phyloP scores from a whole-genome alignment of 2,329 filamentous ascomycete species.

The Neofusicoccum ribis region DNA sequence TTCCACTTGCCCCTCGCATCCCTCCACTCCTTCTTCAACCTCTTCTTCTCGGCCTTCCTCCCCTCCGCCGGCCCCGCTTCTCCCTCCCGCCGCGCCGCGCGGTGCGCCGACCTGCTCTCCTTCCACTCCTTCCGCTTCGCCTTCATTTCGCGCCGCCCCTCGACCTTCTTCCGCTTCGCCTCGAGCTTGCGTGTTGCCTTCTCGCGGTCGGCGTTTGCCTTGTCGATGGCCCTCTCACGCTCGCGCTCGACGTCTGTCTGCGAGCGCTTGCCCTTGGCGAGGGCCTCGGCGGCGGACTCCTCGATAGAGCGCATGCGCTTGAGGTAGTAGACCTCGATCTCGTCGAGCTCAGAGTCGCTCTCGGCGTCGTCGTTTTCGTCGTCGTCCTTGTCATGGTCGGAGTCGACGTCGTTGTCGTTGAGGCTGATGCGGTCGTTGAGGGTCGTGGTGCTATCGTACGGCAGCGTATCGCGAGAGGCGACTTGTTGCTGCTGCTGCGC shows the following conservation, averaged over 20 bases:
- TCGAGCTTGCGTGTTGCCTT: constrained; percentile 21
- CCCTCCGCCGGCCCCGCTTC: constrained; percentile 22
- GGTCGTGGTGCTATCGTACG: not conserved
- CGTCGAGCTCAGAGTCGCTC: constrained; percentile 3
- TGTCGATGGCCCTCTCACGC: constrained; percentile 29
- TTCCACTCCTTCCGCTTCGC: constrained; percentile 26
- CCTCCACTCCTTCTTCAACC: constrained; percentile 23
- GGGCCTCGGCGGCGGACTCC: constrained; percentile 22
- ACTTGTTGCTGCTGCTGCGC: not conserved
- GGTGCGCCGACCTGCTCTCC: constrained; percentile 27
- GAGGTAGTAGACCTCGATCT: constrained; percentile 12
- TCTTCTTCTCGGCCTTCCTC: constrained; percentile 21
- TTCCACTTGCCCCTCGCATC: constrained; percentile 6
- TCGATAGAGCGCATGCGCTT: constrained; percentile 26
- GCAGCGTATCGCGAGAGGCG: not conserved
- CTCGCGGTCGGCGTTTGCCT: constrained; percentile 23
- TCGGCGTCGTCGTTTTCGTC: not conserved
- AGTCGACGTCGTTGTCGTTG: constrained; percentile 1
- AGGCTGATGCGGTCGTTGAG: not conserved
- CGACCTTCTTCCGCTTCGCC: constrained; percentile 21
- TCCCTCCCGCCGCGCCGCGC: constrained; percentile 22
- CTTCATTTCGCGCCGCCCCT: constrained; percentile 25
- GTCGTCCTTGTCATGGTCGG: not conserved
- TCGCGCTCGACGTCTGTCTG: constrained; percentile 27
- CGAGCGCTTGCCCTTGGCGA: constrained; percentile 30